These are phyloP conservation scores for Ogataea corticis DNA, from an alignment of 805 yeast genomes.

Conservation along the genomic window DNA sequence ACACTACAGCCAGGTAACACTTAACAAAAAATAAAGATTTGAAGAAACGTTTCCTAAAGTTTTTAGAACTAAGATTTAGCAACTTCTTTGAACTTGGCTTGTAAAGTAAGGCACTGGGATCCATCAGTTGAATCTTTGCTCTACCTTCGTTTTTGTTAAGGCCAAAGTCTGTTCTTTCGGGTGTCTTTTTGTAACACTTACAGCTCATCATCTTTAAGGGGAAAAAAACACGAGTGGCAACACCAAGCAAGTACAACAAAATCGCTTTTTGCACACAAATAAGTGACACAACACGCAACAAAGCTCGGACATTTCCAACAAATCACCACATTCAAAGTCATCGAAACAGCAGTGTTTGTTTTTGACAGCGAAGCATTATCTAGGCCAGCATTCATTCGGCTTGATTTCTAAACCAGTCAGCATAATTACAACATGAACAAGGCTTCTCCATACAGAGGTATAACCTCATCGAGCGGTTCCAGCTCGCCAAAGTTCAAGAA, in stretches of 20 bases:
- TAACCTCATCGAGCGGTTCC: constrained; percentile 17
- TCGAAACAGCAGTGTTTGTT: neutral
- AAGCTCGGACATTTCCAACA: neutral
- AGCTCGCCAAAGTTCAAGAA: constrained; percentile 24
- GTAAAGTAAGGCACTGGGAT: neutral
- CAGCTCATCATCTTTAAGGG: constrained; percentile 2
- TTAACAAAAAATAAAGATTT: constrained; percentile 12
- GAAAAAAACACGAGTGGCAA: neutral
- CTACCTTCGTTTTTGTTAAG: neutral
- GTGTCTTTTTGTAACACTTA: neutral
- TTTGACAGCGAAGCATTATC: constrained; percentile 4
- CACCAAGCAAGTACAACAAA: neutral
- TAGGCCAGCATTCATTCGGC: no score
- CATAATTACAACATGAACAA: constrained; percentile 17
- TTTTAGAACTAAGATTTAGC: neutral
- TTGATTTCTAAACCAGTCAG: neutral
- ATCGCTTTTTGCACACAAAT: neutral
- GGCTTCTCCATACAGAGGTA: constrained; percentile 28
- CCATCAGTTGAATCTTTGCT: neutral
- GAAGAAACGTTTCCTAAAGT: constrained; percentile 4
- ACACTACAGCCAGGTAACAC: constrained; percentile 15
- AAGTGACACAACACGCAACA: neutral
- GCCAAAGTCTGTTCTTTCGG: constrained; percentile 1
- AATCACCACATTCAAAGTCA: neutral
- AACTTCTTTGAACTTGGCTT: neutral